Percentiles rank a stretch among this genome's conserved stretches.
phyloP scores from a whole-genome alignment of 1,284 basidiomycete species.

The Trametes polyzona region DNA sequence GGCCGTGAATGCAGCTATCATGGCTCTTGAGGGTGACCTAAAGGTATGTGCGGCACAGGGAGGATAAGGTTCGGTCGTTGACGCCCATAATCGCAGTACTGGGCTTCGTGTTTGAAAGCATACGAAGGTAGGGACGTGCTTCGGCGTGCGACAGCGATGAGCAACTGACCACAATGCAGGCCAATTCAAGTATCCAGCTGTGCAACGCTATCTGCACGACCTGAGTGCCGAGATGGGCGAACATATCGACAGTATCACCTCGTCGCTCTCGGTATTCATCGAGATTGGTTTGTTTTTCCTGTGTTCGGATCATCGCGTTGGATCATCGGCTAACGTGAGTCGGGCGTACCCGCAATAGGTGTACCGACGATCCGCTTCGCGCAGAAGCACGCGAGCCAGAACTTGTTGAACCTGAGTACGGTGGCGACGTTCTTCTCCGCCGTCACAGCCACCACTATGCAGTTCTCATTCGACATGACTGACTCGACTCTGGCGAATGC shows the following conservation, averaged over 20 bases:
- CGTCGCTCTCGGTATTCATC: slow-evolving; percentile 68
- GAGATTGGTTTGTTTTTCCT: slow-evolving; percentile 59
- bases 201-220: slow-evolving; percentile 75
- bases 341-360: slow-evolving; percentile 45
- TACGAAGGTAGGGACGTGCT: slow-evolving; percentile 52
- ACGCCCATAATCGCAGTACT: slow-evolving; percentile 49
- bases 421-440: slow-evolving; percentile 81
- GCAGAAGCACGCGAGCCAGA: slow-evolving; percentile 70
- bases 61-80: slow-evolving; percentile 1
- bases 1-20: slow-evolving; percentile 67
- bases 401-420: slow-evolving; percentile 71
- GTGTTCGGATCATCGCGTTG: neutral
- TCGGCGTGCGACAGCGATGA: neutral
- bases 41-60: slow-evolving; percentile 44
- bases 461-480: slow-evolving; percentile 57
- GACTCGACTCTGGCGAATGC: slow-evolving; percentile 44
- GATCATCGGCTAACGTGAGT: slow-evolving; percentile 5
- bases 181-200: slow-evolving; percentile 70
- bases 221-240: slow-evolving; percentile 69
- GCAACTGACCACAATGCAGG: slow-evolving; percentile 40
- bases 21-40: slow-evolving; percentile 68
- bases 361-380: slow-evolving; percentile 77
- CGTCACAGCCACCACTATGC: slow-evolving; percentile 72
- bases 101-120: slow-evolving; percentile 67
- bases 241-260: slow-evolving; percentile 68